Evolutionary conservation across 2,329 filamentous ascomycete species (phyloP), one percentile per base, ranked within the genome.

Genomic region (Trichophyton verrucosum): DNA sequence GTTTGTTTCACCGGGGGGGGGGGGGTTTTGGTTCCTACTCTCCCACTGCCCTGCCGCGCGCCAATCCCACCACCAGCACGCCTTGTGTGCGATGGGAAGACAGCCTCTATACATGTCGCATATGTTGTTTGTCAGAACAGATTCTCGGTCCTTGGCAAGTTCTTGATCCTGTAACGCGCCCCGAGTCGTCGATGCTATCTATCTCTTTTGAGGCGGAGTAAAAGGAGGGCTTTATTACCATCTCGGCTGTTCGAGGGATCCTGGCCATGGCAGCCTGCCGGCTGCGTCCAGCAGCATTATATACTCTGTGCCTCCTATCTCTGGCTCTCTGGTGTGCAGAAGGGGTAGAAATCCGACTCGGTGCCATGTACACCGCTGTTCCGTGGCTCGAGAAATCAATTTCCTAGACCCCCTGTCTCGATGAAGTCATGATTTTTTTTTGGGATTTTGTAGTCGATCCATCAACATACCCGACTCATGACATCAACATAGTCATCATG

Each of bases 1-100:
- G 27, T 55, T 17, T 55, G 51, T 55, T 55, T 55, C 51, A 55
- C 51, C 33, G 33, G 11, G 51, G 51, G 49, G 51, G 51, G 49
- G 20, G 13, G 33, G 33, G 1, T 1, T 38, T 38, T 38, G 33
- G 9, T 44, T 44, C n/a, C 40, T 44, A 49, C 46, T 24, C n/a
- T 24, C 11, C 24, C 20, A 53, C n/a, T 33, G 51, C 27, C 51
- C 51, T 55, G 51, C 51, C 51, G 51, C 51, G 51, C 51, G 51
- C 51, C 51, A 55, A 55, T 55, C 51, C 51, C 51, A 36, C 51
- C 51, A 36, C 51, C 51, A 36, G 15, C 51, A 36, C 2, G 30
- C 27, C 27, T 30, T 36, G 27, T 55, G 27, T 55, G 51, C 20
- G 27, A 15, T 55, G 27, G 27, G 30, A 27, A 55, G 11, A n/a